Conservation (phyloP, 164 flowering plant species). For the Umbellularia californica region DNA sequence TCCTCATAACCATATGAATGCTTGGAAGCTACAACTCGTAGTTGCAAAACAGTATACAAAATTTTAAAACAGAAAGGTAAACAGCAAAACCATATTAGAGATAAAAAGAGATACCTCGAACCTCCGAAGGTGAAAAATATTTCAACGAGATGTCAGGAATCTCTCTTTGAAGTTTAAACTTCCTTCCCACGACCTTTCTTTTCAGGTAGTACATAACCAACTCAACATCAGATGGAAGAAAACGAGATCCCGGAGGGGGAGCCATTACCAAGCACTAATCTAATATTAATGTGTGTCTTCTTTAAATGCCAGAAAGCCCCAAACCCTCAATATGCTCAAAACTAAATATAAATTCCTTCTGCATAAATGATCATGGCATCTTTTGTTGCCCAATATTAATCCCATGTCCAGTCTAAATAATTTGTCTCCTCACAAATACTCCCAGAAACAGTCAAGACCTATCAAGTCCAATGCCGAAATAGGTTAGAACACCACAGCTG, state of each 20-base stretch:
- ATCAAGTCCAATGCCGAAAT: conserved; percentile 16
- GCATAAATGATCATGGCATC: too few relatives aligned
- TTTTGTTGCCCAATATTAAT: not conserved
- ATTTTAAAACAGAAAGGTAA: not conserved
- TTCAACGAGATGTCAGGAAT: conserved; percentile 67
- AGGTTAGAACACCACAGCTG: conserved; percentile 8
- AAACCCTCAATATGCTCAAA: not conserved
- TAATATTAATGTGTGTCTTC: not conserved
- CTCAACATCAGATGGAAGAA: conserved; percentile 78
- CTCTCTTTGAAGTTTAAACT: conserved; percentile 13
- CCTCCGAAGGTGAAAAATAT: conserved; percentile 70
- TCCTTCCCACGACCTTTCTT: conserved; percentile 55
- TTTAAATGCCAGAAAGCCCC: not conserved
- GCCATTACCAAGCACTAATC: conserved; percentile 26
- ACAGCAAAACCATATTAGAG: not conserved
- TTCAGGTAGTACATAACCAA: conserved; percentile 61
- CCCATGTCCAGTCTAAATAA: not conserved
- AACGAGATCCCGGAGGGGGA: conserved; percentile 71
- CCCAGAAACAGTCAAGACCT: conserved; percentile 29
- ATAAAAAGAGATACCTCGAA: conserved; percentile 51
- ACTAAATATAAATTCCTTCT: not conserved
- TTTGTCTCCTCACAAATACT: not conserved
- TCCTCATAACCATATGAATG: not conserved
- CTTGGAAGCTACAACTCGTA: not conserved
- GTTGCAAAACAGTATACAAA: too few relatives aligned